Base-by-base conservation (phyloP, 306 rosid species). In the Dryas octopetala region DNA sequence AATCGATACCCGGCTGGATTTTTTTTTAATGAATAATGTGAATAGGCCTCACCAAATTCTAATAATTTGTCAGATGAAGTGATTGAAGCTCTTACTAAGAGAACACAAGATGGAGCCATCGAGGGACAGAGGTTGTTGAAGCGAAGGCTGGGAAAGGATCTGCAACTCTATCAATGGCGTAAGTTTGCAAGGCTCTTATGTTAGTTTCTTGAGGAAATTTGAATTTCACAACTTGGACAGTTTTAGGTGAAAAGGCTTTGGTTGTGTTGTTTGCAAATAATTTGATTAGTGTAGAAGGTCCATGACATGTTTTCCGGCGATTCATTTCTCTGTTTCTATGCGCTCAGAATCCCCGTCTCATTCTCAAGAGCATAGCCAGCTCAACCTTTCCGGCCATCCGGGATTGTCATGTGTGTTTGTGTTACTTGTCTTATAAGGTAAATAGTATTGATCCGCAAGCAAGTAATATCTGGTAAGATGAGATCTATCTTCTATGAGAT, bases 61-160 rank as follows among this genome's bases (percentile, higher is more conserved):
- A 92, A 89, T 74, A 93, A 89, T 85, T 81, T 90, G 60, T 76
- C 77, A 11, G 87, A 86, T 77, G 95, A 87, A 26, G 78, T 51
- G 3, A 85, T 93, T 77, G 65, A 49, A 63, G 95, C 91, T 83
- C 92, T 93, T 46, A 93, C 98, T 53, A 86, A 89, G 88, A 82
- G 95, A 73, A 90, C 98, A 23, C 98, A 93, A 77, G 98, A 93
- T 66, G 98, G 98, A 73, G 98, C 19, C 19, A 19, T 19, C 19
- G 19, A 19, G 19, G 98, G 50, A 93, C 96, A 0, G 98, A 93
- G 81, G 98, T 93, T 80, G 98, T 93, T 52, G 94, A 91, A 78
- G 98, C 98, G 14, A 93, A 93, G 90, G 98, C 98, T 23, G 98
- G 96, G 78, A 90, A 93, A 90, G 96, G 97, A 55, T 93, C 98